Conservation (phyloP, 306 rosid species). For the Castanospermum australe region DNA sequence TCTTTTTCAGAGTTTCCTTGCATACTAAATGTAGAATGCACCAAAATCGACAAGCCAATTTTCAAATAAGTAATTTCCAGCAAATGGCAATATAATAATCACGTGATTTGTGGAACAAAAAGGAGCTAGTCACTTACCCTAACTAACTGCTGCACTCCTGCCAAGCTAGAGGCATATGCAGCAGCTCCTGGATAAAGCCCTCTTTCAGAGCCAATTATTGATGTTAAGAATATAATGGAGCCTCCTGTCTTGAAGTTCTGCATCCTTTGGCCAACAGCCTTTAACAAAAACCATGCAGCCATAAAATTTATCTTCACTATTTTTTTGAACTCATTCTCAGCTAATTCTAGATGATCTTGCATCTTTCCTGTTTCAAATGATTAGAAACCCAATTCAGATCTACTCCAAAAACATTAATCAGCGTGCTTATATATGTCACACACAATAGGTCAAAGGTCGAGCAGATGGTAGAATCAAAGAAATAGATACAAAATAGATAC, state of each 20-base stretch:
- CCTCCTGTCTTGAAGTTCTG: constrained; percentile 67
- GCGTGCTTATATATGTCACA: no score
- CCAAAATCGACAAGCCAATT: background rate
- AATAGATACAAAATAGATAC: background rate
- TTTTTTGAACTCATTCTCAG: constrained; percentile 61
- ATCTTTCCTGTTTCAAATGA: constrained; percentile 57
- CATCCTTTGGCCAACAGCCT: constrained; percentile 76
- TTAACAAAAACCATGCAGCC: constrained; percentile 77
- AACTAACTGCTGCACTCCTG: constrained; percentile 74
- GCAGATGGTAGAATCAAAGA: background rate
- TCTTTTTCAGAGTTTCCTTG: background rate
- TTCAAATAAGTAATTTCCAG: background rate
- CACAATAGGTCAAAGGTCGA: background rate
- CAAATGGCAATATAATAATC: background rate
- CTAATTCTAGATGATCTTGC: constrained; percentile 57
- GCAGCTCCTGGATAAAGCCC: constrained; percentile 81
- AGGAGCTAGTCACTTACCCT: constrained; percentile 46
- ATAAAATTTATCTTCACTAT: constrained; percentile 64
- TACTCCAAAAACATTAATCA: background rate
- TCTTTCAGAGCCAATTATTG: constrained; percentile 69
- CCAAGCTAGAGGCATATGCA: constrained; percentile 63
- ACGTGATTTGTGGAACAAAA: background rate
- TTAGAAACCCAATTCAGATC: background rate
- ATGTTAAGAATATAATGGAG: constrained; percentile 67
- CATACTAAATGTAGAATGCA: background rate